A percentile compares a stretch with the other conserved stretches of the same genome.
These are phyloP conservation scores for Neurospora intermedia DNA, from an alignment of 495 filamentous ascomycete species.

Conservation along the genomic window DNA sequence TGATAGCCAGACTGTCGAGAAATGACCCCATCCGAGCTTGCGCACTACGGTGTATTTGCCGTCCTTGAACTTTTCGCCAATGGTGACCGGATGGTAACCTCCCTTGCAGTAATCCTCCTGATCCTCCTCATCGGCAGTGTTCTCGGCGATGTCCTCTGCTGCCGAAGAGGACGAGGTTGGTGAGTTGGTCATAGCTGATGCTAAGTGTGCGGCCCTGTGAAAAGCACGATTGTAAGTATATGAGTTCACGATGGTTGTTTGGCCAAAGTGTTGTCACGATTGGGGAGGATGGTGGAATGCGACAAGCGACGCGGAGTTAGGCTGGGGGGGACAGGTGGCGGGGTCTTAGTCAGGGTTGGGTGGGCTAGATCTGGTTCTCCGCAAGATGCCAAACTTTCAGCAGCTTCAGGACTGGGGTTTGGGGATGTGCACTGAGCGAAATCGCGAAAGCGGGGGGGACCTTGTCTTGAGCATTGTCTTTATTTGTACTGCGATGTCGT, in stretches of 20 bases:
- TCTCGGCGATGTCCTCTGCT: conserved; percentile 73
- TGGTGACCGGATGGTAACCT: conserved; percentile 87
- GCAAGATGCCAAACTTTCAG: conserved; percentile 27
- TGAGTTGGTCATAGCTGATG: conserved; percentile 49
- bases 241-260: neutral
- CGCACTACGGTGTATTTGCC: conserved; percentile 92
- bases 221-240: conserved; percentile 11
- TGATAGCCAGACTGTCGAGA: conserved; percentile 97
- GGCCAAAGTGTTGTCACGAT: neutral
- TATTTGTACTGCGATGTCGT: conserved; percentile 22
- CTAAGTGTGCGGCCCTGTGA: conserved; percentile 22
- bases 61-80: conserved; percentile 96
- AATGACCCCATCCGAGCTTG: conserved; percentile 98
- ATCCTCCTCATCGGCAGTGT: conserved; percentile 96
- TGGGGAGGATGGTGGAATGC: neutral
- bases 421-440: conserved; percentile 4
- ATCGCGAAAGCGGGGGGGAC: conserved; percentile 30
- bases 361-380: conserved; percentile 6
- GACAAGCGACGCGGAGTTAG: neutral
- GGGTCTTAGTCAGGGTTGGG: conserved; percentile 16
- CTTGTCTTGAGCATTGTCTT: conserved; percentile 41
- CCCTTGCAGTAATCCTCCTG: conserved; percentile 99
- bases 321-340: neutral
- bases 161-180: conserved; percentile 64
- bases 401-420: conserved; percentile 2